Evolutionary conservation across 2,329 filamentous ascomycete genomes (phyloP), one percentile per base, ranked within the genome.

Genomic region (Talaromyces funiculosus): DNA sequence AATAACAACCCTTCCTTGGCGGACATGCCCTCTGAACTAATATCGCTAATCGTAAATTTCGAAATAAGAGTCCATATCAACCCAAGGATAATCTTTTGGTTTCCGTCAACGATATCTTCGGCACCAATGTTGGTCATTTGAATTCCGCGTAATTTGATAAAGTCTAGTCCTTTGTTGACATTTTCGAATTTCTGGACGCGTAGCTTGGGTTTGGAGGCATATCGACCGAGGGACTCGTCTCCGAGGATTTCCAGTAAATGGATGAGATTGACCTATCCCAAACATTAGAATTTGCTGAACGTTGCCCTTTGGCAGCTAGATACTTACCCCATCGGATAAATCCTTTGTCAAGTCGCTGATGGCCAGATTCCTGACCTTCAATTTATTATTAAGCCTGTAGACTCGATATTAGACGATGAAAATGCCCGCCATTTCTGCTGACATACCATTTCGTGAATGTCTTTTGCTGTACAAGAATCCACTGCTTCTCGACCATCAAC

Each of bases 111-210:
- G 24, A 99, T 90, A 82, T 99, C 94, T 76, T 97, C 94, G 7
- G 94, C 94, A 57, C 94, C 94, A 70, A 97, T 97, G 68, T 99
- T 99, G 67, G 92, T 97, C 88, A 99, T 90, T 74, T 96, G 93
- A 65, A 99, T 97, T 20, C 91, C 88, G 67, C 92, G 83, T 61
- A 86, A 87, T 72, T 90, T 95, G 79, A 99, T 92, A 70, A 94
- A 99, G 76, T 97, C 88, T 64, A 99, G 86, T 54, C 91, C 90
- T 67, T 92, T 88, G 80, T 97, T 97, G 75, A 94, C 93, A 83
- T 99, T 99, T 76, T 99, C 94, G 76, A 97, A 99, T 68, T 87
- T 88, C 79, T 99, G 94, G 57, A 99, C 94, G 61, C 94, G 91
- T 67, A 99, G 83, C 78, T 96, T 97, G 40, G 94, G 94, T 70